Conservation (phyloP, 495 filamentous ascomycete species). For the Amniculicola lignicola region DNA sequence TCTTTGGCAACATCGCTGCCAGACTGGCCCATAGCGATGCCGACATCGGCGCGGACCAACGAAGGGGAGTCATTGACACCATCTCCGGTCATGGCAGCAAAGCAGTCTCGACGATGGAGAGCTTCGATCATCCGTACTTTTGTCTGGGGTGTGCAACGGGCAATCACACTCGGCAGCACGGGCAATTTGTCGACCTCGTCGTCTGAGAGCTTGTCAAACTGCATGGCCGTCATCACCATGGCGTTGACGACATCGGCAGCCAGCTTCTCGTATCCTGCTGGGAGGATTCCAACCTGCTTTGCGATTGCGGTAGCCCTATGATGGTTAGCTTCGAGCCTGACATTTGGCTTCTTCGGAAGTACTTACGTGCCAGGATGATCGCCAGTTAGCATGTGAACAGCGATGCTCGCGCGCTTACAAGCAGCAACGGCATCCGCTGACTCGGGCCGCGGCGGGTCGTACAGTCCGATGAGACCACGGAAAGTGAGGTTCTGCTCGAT, state of each 20-base stretch:
- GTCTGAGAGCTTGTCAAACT: constrained; percentile 59
- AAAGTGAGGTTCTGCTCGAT: constrained; percentile 63
- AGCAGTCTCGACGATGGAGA: constrained; percentile 58
- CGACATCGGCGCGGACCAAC: constrained; percentile 74
- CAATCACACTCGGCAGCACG: constrained; percentile 62
- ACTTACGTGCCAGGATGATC: not conserved
- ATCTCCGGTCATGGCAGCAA: constrained; percentile 77
- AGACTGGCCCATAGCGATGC: constrained; percentile 73
- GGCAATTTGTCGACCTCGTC: constrained; percentile 63
- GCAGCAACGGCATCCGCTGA: constrained; percentile 53
- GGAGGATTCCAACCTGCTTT: constrained; percentile 48
- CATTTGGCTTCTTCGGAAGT: too few species aligned
- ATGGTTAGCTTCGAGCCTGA: too few species aligned
- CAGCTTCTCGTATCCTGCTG: constrained; percentile 22
- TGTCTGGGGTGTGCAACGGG: constrained; percentile 65
- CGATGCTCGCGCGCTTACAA: constrained; percentile 56
- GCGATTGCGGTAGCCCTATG: constrained; percentile 59
- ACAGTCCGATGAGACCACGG: constrained; percentile 66
- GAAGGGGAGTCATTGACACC: constrained; percentile 84
- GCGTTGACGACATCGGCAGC: constrained; percentile 36
- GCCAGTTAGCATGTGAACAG: constrained; percentile 53
- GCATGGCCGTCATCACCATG: constrained; percentile 62
- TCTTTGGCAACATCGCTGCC: constrained; percentile 82
- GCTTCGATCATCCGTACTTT: constrained; percentile 78
- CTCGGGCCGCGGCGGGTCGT: constrained; percentile 70